These are phyloP conservation scores for Diplosphaera chodatii DNA, from an alignment of 139 green algal genomes.

Conservation along the genomic window DNA sequence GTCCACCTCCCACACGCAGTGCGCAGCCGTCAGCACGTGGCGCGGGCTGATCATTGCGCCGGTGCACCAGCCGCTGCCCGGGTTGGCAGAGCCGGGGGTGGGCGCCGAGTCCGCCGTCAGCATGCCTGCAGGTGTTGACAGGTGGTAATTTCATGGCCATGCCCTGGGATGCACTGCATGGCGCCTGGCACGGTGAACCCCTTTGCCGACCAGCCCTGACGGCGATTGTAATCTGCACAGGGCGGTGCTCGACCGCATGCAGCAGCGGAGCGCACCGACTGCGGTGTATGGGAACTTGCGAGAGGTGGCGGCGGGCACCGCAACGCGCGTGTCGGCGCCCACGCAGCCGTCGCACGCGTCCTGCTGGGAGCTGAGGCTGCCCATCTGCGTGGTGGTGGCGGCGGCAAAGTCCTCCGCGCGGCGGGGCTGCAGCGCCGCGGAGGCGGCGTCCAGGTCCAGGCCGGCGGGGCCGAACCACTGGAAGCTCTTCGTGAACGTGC, in stretches of 20 bases:
- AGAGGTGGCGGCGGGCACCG: not conserved
- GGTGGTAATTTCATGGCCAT: no score
- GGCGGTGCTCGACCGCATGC: not conserved
- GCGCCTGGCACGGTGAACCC: no score
- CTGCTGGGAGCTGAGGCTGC: not conserved
- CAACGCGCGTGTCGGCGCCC: not conserved
- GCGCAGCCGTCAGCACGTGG: not conserved
- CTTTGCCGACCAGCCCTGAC: no score
- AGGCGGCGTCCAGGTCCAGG: not conserved
- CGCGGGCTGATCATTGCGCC: not conserved
- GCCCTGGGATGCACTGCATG: no score
- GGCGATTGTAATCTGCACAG: no score
- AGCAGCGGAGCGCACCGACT: not conserved
- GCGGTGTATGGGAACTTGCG: not conserved
- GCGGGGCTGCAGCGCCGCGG: not conserved
- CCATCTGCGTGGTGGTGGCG: no score
- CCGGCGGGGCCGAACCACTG: not conserved
- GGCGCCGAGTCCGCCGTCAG: not conserved
- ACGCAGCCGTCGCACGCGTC: not conserved
- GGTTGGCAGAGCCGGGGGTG: not conserved
- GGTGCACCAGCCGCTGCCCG: not conserved
- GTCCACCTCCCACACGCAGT: not conserved
- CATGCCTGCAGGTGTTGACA: not conserved
- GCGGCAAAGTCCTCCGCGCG: not conserved
- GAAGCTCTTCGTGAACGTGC: not conserved